Base-by-base conservation (phyloP, 2,329 filamentous ascomycete species). In the Emericellopsis atlantica region DNA sequence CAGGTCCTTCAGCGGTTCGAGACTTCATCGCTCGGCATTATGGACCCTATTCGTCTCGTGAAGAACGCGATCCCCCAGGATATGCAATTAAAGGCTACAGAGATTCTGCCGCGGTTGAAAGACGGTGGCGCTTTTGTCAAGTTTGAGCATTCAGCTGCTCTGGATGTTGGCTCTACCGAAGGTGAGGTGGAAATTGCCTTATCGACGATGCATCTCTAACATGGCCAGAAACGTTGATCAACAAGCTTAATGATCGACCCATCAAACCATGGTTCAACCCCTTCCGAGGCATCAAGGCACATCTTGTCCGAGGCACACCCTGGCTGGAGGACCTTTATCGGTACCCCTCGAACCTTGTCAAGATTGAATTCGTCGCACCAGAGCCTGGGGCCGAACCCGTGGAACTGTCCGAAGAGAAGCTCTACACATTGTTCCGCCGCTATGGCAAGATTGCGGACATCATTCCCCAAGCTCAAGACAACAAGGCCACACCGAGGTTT, bases 91-190 rank as follows among this genome's bases (percentile, higher is more conserved):
- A 78, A 81, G 43, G 76, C 95, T 37, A 84, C 79, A 4, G 82
- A 94, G 52, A 81, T 95, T 14, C 60, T 95, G 15, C 88, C 89
- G 0, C 74, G 88, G 4, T 68, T 93, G 23, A 89, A 93, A 52
- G 92, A 98, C 54, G 92, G 92, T 14, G 92, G 92, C 11, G 87
- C 86, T 1, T 96, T 93, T 56, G 80, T 96, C 57, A 95, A 93
- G 58, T 88, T 93, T 55, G 72, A 71, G 14, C 75, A 70, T 40
- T 60, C 64, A 32, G 45, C 57, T 1, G 58, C 56, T 10, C 50
- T 63, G 9, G 55, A 61, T 4, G 52, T 62, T 3, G 56, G 62
- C 37, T 51, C 68, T 37, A 54, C 72, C 37, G 67, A 72, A 53
- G 54, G 64, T 65, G 50, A 26, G 26, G 26, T 9, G 26, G 26